phyloP scores from a whole-genome alignment of 208 protist species.

The Porcisia hertigi region DNA sequence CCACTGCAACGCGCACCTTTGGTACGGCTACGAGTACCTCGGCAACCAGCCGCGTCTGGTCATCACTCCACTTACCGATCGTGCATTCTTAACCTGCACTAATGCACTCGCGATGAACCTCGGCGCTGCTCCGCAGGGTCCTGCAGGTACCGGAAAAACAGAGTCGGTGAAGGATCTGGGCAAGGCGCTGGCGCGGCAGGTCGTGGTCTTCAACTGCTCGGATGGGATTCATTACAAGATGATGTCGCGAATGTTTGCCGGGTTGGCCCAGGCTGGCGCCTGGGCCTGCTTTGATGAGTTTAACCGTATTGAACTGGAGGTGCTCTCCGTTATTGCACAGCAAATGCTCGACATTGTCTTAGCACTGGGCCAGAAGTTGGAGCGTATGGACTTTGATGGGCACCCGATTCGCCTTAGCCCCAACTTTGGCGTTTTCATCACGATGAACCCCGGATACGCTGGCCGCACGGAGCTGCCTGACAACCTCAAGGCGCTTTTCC shows the following conservation, averaged over 20 bases:
- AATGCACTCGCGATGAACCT: constrained; percentile 94
- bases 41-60: constrained; percentile 96
- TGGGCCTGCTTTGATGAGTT: constrained; percentile 98
- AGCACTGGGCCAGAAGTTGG: constrained; percentile 79
- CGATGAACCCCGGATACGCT: constrained; percentile 98
- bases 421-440: constrained; percentile 97
- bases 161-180: constrained; percentile 96
- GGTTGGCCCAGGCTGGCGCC: constrained; percentile 93
- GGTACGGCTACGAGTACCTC: constrained; percentile 97
- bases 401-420: constrained; percentile 90
- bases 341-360: constrained; percentile 96
- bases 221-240: constrained; percentile 97
- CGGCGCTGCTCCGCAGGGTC: constrained; percentile 94
- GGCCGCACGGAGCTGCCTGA: constrained; percentile 97
- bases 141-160: constrained; percentile 97
- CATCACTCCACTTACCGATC: constrained; percentile 97
- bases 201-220: constrained; percentile 97
- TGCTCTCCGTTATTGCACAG: constrained; percentile 96
- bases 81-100: constrained; percentile 94
- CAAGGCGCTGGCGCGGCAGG: constrained; percentile 89
- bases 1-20: constrained; percentile 89
- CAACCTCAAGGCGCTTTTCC: constrained; percentile 97
- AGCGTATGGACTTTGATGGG: constrained; percentile 94
- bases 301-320: constrained; percentile 97
- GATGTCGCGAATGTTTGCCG: constrained; percentile 96